phyloP scores from a whole-genome alignment of 495 filamentous ascomycete genomes.

The Tuber melanosporum region DNA sequence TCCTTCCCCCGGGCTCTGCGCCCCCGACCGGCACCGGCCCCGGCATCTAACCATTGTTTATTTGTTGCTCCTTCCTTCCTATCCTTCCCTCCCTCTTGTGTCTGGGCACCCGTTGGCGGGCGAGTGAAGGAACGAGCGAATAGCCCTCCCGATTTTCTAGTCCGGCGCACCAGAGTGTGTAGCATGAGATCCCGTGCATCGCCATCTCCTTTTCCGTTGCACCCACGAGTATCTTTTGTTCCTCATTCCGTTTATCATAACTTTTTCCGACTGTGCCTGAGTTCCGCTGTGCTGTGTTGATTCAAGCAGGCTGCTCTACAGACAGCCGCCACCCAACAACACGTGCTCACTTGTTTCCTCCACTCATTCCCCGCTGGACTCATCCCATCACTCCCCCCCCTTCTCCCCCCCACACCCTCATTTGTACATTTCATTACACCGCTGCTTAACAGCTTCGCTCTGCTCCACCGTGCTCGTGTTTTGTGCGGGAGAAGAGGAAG shows the following conservation, averaged over 20 bases:
- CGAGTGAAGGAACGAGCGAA: neutral
- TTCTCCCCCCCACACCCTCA: no score
- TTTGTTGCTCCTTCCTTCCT: neutral
- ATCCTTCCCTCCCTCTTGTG: neutral
- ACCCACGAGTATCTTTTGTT: neutral
- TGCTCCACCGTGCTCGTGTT: neutral
- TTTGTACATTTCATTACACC: neutral
- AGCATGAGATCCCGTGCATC: neutral
- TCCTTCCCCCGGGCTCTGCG: neutral
- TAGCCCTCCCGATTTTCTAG: neutral
- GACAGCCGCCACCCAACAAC: neutral
- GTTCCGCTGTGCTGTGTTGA: neutral
- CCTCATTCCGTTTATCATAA: neutral
- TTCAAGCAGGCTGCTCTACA: neutral
- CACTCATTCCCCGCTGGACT: neutral
- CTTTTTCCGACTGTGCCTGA: neutral
- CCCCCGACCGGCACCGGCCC: neutral
- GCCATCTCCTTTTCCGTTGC: neutral
- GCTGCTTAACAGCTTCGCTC: neutral
- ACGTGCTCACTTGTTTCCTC: neutral
- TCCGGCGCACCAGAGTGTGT: neutral
- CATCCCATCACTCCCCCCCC: neutral
- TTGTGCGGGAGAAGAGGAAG: neutral
- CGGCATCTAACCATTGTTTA: neutral
- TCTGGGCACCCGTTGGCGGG: neutral